Base-by-base conservation (phyloP, 2,329 filamentous ascomycete genomes). In the Sporothrix brunneoviolacea region DNA sequence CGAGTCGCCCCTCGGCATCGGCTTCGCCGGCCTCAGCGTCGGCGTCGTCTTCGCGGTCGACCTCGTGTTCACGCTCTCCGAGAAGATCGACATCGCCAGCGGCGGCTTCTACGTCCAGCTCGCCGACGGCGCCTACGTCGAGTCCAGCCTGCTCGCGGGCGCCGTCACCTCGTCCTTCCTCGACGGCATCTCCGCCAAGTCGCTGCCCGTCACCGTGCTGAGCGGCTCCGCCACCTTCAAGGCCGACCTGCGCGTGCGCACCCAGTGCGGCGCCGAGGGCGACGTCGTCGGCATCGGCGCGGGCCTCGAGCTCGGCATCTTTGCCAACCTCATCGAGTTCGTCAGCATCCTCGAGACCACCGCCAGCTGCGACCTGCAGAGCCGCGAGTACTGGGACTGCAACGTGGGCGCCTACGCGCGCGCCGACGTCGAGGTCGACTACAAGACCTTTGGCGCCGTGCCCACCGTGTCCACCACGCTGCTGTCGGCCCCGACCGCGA, bases 281-380 rank as follows among this genome's bases (percentile, higher is more conserved):
- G 58, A 63, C 5, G 58, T 64, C 18, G 59, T 62, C 30, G 59
- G 60, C 22, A 55, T 68, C 53, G 66, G 67, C 36, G 66, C 72
- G 19, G 71, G 69, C 55, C 68, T 72, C 30, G 69, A 70, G 57
- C 54, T 73, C 13, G 67, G 66, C 38, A 63, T 79, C 38, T 79
- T 69, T 59, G 70, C 71, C 51, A 74, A 80, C 63, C 60, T 82
- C 7, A 68, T 77, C n/a, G 72, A 80, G 57, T 76, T 80, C 61
- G 68, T 71, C 51, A 66, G 68, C 54, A 61, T 65, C 48, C 64
- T 74, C 48, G 65, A 68, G 44, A 60, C 57, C 32, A 65, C 64
- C 5, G 60, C 63, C 9, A 46, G 56, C 41, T 74, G 71, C 58
- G 65, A 61, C 21, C 57, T 73, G n/a, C 59, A 58, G 54, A 32